phyloP scores from a whole-genome alignment of 192 early-diverging fungal species.

The Mortierella hygrophila region DNA sequence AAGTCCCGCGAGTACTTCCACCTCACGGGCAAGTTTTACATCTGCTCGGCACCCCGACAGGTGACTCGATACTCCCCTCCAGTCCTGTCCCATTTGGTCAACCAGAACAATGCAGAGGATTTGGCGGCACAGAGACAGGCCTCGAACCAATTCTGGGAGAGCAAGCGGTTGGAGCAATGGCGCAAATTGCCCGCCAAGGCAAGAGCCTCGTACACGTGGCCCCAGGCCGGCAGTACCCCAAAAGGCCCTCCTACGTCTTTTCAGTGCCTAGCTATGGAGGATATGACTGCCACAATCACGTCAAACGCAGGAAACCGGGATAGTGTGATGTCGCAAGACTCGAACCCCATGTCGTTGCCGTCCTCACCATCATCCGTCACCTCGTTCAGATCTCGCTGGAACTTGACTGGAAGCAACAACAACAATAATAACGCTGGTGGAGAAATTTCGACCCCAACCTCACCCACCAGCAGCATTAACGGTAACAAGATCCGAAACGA shows the following conservation, averaged over 20 bases:
- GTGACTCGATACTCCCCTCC: slow-evolving; percentile 76
- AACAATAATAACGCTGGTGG: background rate
- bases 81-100: slow-evolving; percentile 46
- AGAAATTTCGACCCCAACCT: background rate
- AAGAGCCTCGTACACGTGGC: slow-evolving; percentile 81
- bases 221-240: slow-evolving; percentile 68
- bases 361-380: slow-evolving; percentile 48
- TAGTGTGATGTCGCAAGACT: slow-evolving; percentile 48
- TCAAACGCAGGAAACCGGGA: slow-evolving; percentile 14
- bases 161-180: slow-evolving; percentile 70
- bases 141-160: slow-evolving; percentile 77
- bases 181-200: slow-evolving; percentile 62
- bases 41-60: slow-evolving; percentile 74
- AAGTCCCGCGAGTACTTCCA: slow-evolving; percentile 77
- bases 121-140: slow-evolving; percentile 30
- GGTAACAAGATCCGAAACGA: slow-evolving; percentile 50
- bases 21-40: slow-evolving; percentile 77
- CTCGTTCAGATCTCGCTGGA: slow-evolving; percentile 53
- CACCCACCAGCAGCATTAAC: background rate
- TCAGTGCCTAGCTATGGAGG: slow-evolving; percentile 70
- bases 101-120: slow-evolving; percentile 19
- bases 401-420: slow-evolving; percentile 4
- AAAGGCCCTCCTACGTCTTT: slow-evolving; percentile 63
- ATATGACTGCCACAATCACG: slow-evolving; percentile 54
- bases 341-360: slow-evolving; percentile 41